Conservation (phyloP, 1,284 basidiomycete species). For the Mycosarcoma mackinlayi region DNA sequence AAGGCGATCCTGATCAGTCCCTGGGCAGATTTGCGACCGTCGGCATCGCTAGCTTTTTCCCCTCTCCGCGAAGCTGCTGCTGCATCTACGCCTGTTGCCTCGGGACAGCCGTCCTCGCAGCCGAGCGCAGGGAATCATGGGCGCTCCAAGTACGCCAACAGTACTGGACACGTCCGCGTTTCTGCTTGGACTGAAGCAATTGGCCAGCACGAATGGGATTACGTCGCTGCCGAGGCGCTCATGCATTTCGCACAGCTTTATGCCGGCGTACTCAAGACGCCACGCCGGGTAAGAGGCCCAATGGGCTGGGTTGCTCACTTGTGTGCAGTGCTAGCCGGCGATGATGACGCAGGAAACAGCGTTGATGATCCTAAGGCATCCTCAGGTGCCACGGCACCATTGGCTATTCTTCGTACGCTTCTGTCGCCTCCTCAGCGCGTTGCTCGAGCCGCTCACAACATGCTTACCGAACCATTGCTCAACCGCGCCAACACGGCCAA, state of each 20-base stretch:
- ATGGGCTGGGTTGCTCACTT: slow-evolving; percentile 63
- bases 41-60: slow-evolving; percentile 47
- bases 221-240: slow-evolving; percentile 62
- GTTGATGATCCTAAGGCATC: background rate
- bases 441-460: slow-evolving; percentile 44
- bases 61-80: slow-evolving; percentile 42
- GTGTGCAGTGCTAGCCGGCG: slow-evolving; percentile 54
- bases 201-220: slow-evolving; percentile 61
- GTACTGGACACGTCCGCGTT: background rate
- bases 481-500: slow-evolving; percentile 20
- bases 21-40: slow-evolving; percentile 64
- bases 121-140: background rate
- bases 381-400: slow-evolving; percentile 19
- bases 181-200: slow-evolving; percentile 55
- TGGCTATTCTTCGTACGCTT: slow-evolving; percentile 31
- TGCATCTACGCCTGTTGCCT: background rate
- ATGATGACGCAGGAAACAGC: slow-evolving; percentile 11
- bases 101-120: background rate
- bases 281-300: slow-evolving; percentile 61
- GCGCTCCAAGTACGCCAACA: background rate
- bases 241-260: slow-evolving; percentile 67
- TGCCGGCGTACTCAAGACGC: slow-evolving; percentile 56
- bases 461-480: slow-evolving; percentile 54
- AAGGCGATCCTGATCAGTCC: slow-evolving; percentile 65
- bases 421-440: slow-evolving; percentile 36